A percentile compares a stretch with the other conserved stretches of the same genome.
phyloP scores from a whole-genome alignment of 1,139 yeast genomes.

The Magnusiomyces suaveolens region DNA sequence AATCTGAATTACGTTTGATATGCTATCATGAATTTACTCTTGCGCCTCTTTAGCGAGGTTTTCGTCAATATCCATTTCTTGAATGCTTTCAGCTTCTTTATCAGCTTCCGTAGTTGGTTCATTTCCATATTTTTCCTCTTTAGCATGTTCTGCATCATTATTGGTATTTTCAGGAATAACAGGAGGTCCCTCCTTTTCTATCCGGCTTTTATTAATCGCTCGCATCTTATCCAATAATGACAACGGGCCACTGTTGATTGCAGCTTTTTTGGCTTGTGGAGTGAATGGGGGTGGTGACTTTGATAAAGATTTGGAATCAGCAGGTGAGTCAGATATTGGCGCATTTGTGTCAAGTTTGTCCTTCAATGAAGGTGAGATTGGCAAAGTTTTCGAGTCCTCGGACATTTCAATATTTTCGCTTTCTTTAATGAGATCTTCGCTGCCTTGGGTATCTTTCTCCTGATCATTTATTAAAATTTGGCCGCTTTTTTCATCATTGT shows the following conservation, averaged over 20 bases:
- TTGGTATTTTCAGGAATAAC: background rate
- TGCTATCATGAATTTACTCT: no score
- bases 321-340: background rate
- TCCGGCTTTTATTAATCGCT: background rate
- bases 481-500: background rate
- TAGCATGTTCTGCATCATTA: background rate
- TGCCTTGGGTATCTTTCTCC: background rate
- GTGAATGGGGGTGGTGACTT: background rate
- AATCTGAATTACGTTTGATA: no score
- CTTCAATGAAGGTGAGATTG: no score
- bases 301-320: background rate
- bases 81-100: background rate
- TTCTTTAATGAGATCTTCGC: background rate
- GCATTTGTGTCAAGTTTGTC: no score
- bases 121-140: background rate
- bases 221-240: background rate
- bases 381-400: no score
- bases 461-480: background rate
- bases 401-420: background rate
- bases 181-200: conserved; percentile 1
- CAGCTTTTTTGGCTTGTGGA: background rate
- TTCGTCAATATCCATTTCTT: background rate
- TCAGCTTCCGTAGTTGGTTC: background rate
- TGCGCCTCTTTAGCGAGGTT: no score
- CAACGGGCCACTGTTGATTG: background rate